Evolutionary conservation across 1,284 basidiomycete genomes (phyloP).

Genomic region (Malassezia restricta): DNA sequence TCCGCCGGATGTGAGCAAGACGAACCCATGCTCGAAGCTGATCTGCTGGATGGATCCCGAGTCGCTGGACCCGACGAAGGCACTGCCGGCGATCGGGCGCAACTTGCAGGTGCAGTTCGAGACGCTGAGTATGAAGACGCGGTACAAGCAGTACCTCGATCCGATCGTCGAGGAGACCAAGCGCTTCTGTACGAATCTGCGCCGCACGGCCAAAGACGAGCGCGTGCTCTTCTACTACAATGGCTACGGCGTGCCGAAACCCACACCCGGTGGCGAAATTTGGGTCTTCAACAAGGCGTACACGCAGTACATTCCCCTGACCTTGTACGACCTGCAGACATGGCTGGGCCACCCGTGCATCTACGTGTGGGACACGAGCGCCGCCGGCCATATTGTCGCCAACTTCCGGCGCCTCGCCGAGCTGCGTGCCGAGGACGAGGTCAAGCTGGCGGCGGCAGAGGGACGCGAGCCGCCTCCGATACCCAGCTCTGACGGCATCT

Average conservation of each 20-base stretch:
- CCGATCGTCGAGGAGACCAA: conserved; percentile 89
- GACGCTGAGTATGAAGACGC: conserved; percentile 63
- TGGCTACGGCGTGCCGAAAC: conserved; percentile 93
- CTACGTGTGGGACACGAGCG: conserved; percentile 97
- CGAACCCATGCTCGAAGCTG: conserved; percentile 82
- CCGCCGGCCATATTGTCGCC: conserved; percentile 78
- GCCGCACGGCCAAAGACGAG: conserved; percentile 83
- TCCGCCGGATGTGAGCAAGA: conserved; percentile 93
- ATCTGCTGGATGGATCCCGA: conserved; percentile 98
- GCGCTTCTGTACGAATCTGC: conserved; percentile 70
- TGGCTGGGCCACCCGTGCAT: conserved; percentile 79
- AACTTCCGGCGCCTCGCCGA: conserved; percentile 84
- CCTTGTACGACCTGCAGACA: conserved; percentile 76
- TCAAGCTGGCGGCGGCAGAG: conserved; percentile 23
- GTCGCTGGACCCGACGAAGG: conserved; percentile 55
- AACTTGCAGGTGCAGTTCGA: conserved; percentile 95
- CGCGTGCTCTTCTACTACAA: conserved; percentile 96
- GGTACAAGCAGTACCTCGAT: conserved; percentile 60
- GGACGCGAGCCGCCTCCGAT: conserved; percentile 21
- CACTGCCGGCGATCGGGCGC: conserved; percentile 59
- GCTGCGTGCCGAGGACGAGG: conserved; percentile 66
- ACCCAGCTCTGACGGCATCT: conserved; percentile 15
- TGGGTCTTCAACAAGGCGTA: conserved; percentile 98
- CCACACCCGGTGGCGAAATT: conserved; percentile 86
- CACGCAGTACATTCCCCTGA: conserved; percentile 96